These are phyloP conservation scores for Colletotrichum caudatum DNA, from an alignment of 2,329 filamentous ascomycete species.

Conservation along the genomic window DNA sequence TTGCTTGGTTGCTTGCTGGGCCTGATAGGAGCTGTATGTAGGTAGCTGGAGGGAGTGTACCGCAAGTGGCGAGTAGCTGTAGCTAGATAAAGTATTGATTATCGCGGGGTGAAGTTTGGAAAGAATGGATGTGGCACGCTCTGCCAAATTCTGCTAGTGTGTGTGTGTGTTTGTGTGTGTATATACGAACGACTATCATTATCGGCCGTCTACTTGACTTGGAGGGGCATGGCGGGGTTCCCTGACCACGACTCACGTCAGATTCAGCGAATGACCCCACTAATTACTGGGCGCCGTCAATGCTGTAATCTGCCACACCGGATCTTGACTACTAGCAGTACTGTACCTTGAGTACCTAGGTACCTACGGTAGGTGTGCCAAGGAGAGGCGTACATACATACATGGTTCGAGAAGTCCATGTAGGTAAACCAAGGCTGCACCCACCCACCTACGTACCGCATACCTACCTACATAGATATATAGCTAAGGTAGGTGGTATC, in stretches of 20 bases:
- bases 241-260: conserved; percentile 15
- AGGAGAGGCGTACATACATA: too few species aligned
- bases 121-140: not conserved
- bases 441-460: too few species aligned
- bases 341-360: too few species aligned
- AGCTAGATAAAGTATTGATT: not conserved
- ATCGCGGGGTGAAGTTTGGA: conserved; percentile 13
- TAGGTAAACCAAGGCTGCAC: too few species aligned
- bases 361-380: too few species aligned
- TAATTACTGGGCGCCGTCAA: not conserved
- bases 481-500: too few species aligned
- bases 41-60: not conserved
- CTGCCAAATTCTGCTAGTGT: not conserved
- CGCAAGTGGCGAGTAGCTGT: not conserved
- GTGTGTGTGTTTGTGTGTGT: not conserved
- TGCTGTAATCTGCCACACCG: not conserved
- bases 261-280: not conserved
- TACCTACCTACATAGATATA: too few species aligned
- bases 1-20: too few species aligned
- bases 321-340: not conserved
- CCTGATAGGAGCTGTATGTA: not conserved
- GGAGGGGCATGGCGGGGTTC: conserved; percentile 27
- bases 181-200: too few species aligned
- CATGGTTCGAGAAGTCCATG: too few species aligned
- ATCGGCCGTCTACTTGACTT: not conserved